Evolutionary conservation across 768 basidiomycete genomes (phyloP), one percentile per base, ranked within the genome.

Genomic region (Russula vinacea): DNA sequence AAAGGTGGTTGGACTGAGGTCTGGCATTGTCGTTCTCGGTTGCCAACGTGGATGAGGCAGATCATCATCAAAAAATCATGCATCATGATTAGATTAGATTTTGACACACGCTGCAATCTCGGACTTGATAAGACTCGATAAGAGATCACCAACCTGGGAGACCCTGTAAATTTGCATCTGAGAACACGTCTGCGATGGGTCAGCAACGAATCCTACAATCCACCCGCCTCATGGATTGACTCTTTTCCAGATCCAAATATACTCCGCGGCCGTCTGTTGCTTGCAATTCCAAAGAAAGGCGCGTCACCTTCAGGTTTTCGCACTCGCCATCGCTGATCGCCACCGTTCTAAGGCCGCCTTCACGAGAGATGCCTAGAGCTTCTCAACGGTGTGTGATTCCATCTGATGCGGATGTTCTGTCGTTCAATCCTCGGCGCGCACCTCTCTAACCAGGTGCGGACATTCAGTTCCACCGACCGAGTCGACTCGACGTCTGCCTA

Each of bases 261-360:
- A 22, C 81, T 98, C 59, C 82, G 92, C 65, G 94, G 92, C 53
- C 85, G 94, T 49, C 73, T 96, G 65, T 80, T 99, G 44, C 96
- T 99, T 70, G 96, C 95, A 10, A 92, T 99, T 70, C 96, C 96
- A 2, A 98, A 98, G 81, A 99, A 98, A 84, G 96, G 96, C 88
- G 67, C 53, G 68, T 6, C 17, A 8, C 9, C 29, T n/a, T 32
- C 2, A 5, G 22, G 8, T 9, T 44, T 45, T 55, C 49, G 58
- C 45, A 35, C 29, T 17, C 7, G 24, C 22, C 16, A 22, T 56
- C 26, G 29, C 50, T 32, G n/a, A 60, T 53, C 16, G 26, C 49
- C 56, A 32, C 17, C 11, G 8, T 45, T 54, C 42, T 8, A 68
- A 94, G 93, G 93, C 61, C 80, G 96, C 68, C 79, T 99, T 62